Evolutionary conservation across 2,329 filamentous ascomycete species (phyloP), one percentile per base, ranked within the genome.

Genomic region (Cadophora malorum): DNA sequence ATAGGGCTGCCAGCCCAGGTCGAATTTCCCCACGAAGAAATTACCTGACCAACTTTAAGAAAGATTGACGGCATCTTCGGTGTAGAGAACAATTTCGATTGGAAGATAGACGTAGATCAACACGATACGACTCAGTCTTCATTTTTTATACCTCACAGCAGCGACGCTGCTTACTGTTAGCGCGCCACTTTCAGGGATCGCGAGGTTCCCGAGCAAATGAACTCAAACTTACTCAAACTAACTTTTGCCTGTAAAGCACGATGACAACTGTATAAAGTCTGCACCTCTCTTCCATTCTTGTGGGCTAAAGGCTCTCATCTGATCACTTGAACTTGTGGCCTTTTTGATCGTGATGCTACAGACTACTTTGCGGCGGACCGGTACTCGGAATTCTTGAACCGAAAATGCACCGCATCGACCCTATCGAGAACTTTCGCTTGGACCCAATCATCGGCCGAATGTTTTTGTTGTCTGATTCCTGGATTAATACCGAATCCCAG

Each of bases 141-240:
- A 19, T 45, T 45, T 9, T 19, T 45, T 45, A 16, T 16, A 45
- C 16, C 41, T 45, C 16, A 19, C 14, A 38, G 8, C 9, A 38
- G 35, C 8, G 14, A 38, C 9, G 35, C 16, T 45, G 41, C 45
- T 8, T 49, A 49, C 45, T 49, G 3, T 49, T 21, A 49, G n/a
- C 7, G 45, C n/a, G n/a, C 45, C 45, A 8, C 19, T 19, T 49
- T 49, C 45, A 49, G 10, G 45, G 45, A 4, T 21, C 12, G 2
- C 19, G 4, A 49, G 45, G 19, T 38, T 58, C 14, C 31, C 33
- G 55, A 59, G 56, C 35, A 59, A 59, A 41, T 28, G 33, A 25
- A 45, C 56, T 41, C 56, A 59, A 59, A 25, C 56, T 41, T 38
- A 41, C 33, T 59, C 56, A 41, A 58, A 38, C n/a, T 38, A 14